Conservation (phyloP, 1,284 basidiomycete genomes). For the Coriolopsis trogii region DNA sequence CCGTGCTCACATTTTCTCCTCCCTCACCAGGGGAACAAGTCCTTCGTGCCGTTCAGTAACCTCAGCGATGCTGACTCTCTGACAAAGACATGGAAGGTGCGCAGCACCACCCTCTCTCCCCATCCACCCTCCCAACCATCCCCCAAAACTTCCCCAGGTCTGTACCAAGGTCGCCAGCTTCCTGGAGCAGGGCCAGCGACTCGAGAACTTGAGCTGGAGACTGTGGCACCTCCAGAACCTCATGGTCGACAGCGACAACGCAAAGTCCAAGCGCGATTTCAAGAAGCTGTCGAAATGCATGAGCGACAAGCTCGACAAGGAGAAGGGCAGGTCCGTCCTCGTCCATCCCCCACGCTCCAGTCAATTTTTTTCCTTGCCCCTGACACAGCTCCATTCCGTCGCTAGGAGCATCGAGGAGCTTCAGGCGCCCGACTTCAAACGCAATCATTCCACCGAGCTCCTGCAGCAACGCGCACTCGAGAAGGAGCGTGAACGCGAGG, state of each 20-base stretch:
- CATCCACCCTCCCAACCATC: slow-evolving; percentile 2
- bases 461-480: slow-evolving; percentile 77
- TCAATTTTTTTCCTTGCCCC: slow-evolving; percentile 5
- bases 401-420: slow-evolving; percentile 77
- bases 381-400: slow-evolving; percentile 6
- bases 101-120: not conserved
- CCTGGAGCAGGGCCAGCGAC: slow-evolving; percentile 83
- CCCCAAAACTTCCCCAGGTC: slow-evolving; percentile 48
- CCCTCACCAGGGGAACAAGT: slow-evolving; percentile 77
- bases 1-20: slow-evolving; percentile 28
- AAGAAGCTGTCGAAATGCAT: slow-evolving; percentile 82
- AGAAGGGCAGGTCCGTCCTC: slow-evolving; percentile 72
- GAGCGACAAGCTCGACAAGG: slow-evolving; percentile 86
- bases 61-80: slow-evolving; percentile 79
- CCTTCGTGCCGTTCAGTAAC: slow-evolving; percentile 87
- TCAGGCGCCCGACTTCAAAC: slow-evolving; percentile 75
- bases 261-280: slow-evolving; percentile 83
- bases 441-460: slow-evolving; percentile 72
- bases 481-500: slow-evolving; percentile 77
- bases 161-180: slow-evolving; percentile 85
- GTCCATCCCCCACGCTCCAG: not conserved
- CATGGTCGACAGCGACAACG: slow-evolving; percentile 85
- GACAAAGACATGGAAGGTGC: slow-evolving; percentile 85
- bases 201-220: slow-evolving; percentile 86
- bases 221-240: slow-evolving; percentile 87